Percentiles rank a stretch among this genome's conserved stretches.
Evolutionary conservation across 208 protist genomes (phyloP).

Genomic region (Trichomonas vaginalis): DNA sequence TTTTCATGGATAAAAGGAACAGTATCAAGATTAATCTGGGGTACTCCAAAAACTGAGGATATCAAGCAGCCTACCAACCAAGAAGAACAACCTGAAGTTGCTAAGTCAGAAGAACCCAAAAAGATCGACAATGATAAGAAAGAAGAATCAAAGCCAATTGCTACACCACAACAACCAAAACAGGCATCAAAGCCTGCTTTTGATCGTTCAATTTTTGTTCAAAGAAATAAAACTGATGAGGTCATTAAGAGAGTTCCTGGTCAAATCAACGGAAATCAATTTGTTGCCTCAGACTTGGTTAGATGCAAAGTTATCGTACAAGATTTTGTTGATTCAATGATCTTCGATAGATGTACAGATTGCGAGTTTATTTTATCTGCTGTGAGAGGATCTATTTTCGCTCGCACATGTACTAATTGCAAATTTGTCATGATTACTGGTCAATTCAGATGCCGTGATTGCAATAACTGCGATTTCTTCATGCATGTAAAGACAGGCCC

Average conservation of each 20-base stretch:
- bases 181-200: neutral
- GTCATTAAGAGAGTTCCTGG: neutral
- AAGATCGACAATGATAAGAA: too few relatives aligned
- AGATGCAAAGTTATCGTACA: neutral
- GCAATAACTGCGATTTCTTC: constrained; percentile 5
- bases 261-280: constrained; percentile 11
- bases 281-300: neutral
- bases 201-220: neutral
- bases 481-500: constrained; percentile 13
- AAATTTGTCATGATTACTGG: neutral
- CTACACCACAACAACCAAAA: too few relatives aligned
- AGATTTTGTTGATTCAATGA: constrained; percentile 13
- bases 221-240: neutral
- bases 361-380: constrained; percentile 13
- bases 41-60: too few relatives aligned
- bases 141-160: too few relatives aligned
- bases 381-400: neutral
- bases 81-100: too few relatives aligned
- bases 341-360: neutral
- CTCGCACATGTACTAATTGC: neutral
- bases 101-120: too few relatives aligned
- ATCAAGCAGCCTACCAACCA: too few relatives aligned
- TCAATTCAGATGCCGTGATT: neutral
- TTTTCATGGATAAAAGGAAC: too few relatives aligned
- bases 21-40: too few relatives aligned